These are phyloP conservation scores for Nicotiana attenuata DNA, from an alignment of 257 asterid genomes.

Conservation along the genomic window DNA sequence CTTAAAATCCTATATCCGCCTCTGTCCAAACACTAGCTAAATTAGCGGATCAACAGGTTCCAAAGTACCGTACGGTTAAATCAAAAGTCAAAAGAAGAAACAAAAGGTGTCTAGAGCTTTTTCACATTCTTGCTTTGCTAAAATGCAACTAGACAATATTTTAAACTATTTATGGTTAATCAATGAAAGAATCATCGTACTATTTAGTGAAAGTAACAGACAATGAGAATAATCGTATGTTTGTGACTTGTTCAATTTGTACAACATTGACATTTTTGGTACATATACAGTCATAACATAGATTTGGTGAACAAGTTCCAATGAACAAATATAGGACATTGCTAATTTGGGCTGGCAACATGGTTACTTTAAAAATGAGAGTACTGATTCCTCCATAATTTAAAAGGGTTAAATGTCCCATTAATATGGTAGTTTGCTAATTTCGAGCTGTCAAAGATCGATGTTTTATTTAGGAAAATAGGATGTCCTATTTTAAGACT, in stretches of 20 bases:
- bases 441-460: neutral
- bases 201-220: conserved; percentile 3
- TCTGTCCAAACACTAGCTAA: too few relatives aligned
- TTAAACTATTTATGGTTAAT: neutral
- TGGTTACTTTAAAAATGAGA: neutral
- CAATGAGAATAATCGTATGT: neutral
- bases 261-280: neutral
- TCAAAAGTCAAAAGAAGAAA: too few relatives aligned
- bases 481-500: neutral
- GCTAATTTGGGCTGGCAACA: neutral
- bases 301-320: neutral
- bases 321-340: neutral
- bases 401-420: neutral
- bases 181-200: neutral
- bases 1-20: too few relatives aligned
- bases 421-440: neutral
- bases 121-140: neutral
- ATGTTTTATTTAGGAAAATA: neutral
- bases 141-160: neutral
- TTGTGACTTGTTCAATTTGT: neutral
- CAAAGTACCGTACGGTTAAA: too few relatives aligned
- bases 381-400: neutral
- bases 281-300: neutral
- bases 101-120: neutral
- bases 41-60: too few relatives aligned